Evolutionary conservation across 2,329 filamentous ascomycete genomes (phyloP), one percentile per base, ranked within the genome.

Genomic region (Boeremia exigua): DNA sequence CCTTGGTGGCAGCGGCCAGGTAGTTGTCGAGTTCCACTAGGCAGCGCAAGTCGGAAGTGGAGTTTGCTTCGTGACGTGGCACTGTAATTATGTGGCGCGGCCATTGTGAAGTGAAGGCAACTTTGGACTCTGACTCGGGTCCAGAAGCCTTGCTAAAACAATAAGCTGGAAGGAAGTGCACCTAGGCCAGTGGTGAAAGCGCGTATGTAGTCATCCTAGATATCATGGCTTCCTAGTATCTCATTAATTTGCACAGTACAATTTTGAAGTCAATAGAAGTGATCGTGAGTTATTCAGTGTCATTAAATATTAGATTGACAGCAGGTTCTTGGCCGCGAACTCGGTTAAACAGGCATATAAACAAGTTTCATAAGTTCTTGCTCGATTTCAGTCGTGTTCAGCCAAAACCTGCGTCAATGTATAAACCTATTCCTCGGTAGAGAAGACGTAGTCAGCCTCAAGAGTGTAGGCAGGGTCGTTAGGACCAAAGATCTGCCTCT

Each of bases 401-500:
- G n/a, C n/a, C 10, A 23, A 11, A 3, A 37, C 17, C 37, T 37
- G 19, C 17, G 2, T 46, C 19, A 40, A 34, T 2, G 25, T 39
- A 2, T 6, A 1, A 47, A 33, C 52, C 28, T 61, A 63, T 25
- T 57, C 50, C 17, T 48, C 63, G 14, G 60, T 77, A 3, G 75
- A 78, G 65, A 81, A 81, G 25, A 75, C 70, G 60, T 81, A 81
- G 28, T 68, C 65, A 10, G 79, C 79, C 67, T 80, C 74, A 15
- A 81, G 66, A 14, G 75, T 73, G 58, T 80, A 81, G 10, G 77
- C 73, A 5, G 67, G 69, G 59, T 77, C 75, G 2, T 69, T 74
- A 2, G 80, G 79, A 2, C 79, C 77, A 57, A 78, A 83, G 57
- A 83, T 80, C 58, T 83, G 75, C 69, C 74, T 79, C 63, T 79